These are phyloP conservation scores for Euryodendron excelsum DNA, from an alignment of 148 eudicot species.

Conservation along the genomic window DNA sequence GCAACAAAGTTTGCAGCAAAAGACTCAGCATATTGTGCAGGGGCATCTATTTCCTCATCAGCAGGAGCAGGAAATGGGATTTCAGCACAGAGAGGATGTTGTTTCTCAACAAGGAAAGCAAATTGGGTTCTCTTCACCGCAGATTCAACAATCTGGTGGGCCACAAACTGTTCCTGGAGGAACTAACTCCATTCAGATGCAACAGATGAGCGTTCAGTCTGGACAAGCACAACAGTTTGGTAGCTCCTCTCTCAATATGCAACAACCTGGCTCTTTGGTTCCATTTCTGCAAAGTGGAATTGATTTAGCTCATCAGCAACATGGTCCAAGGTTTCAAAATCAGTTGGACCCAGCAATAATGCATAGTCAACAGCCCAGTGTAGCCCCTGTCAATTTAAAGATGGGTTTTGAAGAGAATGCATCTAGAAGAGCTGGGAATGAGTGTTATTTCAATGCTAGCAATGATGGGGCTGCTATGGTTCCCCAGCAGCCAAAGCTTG, in stretches of 20 bases:
- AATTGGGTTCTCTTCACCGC: slow-evolving; percentile 41
- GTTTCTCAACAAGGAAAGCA: slow-evolving; percentile 50
- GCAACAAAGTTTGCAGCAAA: slow-evolving; percentile 50
- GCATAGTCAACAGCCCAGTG: slow-evolving; percentile 56
- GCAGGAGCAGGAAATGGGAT: slow-evolving; percentile 51
- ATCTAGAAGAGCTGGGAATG: slow-evolving; percentile 52
- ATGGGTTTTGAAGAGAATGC: slow-evolving; percentile 57
- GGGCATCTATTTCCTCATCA: slow-evolving; percentile 50
- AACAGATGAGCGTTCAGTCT: slow-evolving; percentile 45
- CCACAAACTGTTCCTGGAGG: slow-evolving; percentile 41
- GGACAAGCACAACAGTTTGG: slow-evolving; percentile 42
- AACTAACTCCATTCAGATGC: slow-evolving; percentile 34
- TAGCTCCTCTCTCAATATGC: slow-evolving; percentile 45
- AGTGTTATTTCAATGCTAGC: slow-evolving; percentile 36
- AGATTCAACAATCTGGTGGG: slow-evolving; percentile 40
- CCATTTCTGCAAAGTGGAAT: slow-evolving; percentile 36
- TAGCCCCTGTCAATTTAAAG: slow-evolving; percentile 43
- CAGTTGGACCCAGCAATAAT: slow-evolving; percentile 50
- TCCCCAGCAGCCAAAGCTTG: slow-evolving; percentile 75
- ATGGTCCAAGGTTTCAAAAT: slow-evolving; percentile 56
- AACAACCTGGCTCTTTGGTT: slow-evolving; percentile 38
- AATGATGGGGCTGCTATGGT: slow-evolving; percentile 44
- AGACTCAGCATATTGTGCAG: slow-evolving; percentile 50
- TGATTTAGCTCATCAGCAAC: slow-evolving; percentile 47
- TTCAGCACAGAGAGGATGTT: slow-evolving; percentile 50